These are phyloP conservation scores for Globisporangium canariense DNA, from an alignment of 352 stramenopile genomes.

Conservation along the genomic window DNA sequence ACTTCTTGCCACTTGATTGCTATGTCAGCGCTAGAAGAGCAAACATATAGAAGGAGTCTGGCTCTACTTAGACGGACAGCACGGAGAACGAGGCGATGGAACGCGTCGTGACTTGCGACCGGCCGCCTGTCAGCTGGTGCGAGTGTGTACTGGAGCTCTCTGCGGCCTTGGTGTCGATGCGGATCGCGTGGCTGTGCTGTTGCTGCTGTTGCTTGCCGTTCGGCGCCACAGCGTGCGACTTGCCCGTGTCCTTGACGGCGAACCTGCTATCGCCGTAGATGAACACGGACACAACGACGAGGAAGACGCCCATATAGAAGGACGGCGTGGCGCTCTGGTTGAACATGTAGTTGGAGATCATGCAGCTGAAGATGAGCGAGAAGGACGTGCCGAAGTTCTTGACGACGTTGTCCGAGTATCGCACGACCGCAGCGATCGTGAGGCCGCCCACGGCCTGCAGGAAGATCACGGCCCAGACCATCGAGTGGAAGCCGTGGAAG, in stretches of 20 bases:
- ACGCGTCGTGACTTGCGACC: constrained; percentile 39
- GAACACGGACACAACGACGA: constrained; percentile 81
- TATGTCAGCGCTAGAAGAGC: neutral
- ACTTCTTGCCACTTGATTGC: neutral
- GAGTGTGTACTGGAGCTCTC: constrained; percentile 27
- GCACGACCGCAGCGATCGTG: constrained; percentile 82
- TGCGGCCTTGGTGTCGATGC: constrained; percentile 41
- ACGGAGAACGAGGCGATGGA: constrained; percentile 40
- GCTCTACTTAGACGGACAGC: constrained; percentile 24
- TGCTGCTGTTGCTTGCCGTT: constrained; percentile 25
- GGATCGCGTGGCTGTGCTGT: constrained; percentile 46
- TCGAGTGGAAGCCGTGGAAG: constrained; percentile 78
- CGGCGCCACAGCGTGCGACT: constrained; percentile 22
- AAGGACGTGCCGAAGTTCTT: constrained; percentile 90
- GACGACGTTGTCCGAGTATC: constrained; percentile 88
- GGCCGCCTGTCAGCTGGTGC: constrained; percentile 4
- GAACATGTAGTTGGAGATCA: constrained; percentile 90
- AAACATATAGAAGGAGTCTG: neutral
- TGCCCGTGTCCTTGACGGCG: constrained; percentile 39
- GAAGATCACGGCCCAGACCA: constrained; percentile 75
- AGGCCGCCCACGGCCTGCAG: constrained; percentile 81
- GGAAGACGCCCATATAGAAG: constrained; percentile 77
- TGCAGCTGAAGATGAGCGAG: constrained; percentile 84
- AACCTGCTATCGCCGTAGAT: constrained; percentile 86
- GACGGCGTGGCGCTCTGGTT: constrained; percentile 57